Evolutionary conservation across 805 yeast species (phyloP), one percentile per base, ranked within the genome.

Genomic region (Priceomyces melissophilus): DNA sequence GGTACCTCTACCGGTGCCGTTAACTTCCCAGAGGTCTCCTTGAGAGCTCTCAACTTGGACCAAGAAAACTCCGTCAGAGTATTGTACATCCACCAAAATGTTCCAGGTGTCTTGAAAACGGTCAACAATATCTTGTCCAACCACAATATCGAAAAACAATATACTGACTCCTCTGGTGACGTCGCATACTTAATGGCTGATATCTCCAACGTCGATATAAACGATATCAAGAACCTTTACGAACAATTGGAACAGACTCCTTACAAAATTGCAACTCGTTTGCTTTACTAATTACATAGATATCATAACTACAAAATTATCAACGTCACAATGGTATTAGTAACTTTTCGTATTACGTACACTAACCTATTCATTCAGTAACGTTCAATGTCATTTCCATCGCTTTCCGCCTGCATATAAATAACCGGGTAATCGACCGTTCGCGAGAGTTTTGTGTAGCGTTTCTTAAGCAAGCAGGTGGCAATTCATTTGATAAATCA

Each of bases 111-210:
- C 42, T 78, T 93, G 78, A 87, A 88, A 65, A 88, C 96, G 32
- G 99, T 93, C 58, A 93, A 93, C 76, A 91, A 91, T 73, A 87
- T 93, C 54, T 80, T 93, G 67, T 85, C 95, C 43, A 82, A 82
- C 63, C 90, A 93, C 76, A 93, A 93, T 70, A 93, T 93, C 67
- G 97, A 90, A 70, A 91, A 93, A 70, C 99, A 93, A 74, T 93
- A 82, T 71, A 85, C 97, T n/a, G 98, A 93, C 65, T 89, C 97
- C 17, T 81, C 86, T 61, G 96, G 96, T 50, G 95, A 87, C 44
- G 84, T 93, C 58, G 99, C 99, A 44, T 93, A 93, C 71, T 77
- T 93, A 66, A 90, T 93, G 95, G 97, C 98, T 30, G 99, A 93
- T 69, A 87, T 93, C 57, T 78, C 93, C 31, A 86, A 86, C 50